A percentile compares a stretch with the other conserved stretches of the same genome.
Conservation (phyloP, 2,329 filamentous ascomycete genomes). For the Hirsutella rhossiliensis region DNA sequence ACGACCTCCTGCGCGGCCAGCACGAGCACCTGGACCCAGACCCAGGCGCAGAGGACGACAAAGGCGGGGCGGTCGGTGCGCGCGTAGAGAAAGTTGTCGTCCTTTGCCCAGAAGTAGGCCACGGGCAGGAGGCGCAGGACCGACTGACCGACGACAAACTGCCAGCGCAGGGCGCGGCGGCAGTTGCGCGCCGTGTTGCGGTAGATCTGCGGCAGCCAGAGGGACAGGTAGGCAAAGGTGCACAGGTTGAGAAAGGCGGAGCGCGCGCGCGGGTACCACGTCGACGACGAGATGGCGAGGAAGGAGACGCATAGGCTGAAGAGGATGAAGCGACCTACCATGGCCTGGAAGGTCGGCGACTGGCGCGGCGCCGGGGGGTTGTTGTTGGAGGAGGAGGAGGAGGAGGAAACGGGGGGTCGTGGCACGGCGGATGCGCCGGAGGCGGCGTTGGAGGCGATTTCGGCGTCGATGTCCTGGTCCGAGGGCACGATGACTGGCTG, state of each 20-base stretch:
- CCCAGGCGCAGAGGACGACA: slow-evolving; percentile 51
- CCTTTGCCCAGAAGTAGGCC: slow-evolving; percentile 70
- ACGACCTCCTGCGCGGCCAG: slow-evolving; percentile 75
- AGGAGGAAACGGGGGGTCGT: not conserved
- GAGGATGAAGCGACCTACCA: slow-evolving; percentile 46
- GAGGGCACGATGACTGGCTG: slow-evolving; percentile 46
- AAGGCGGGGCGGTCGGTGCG: slow-evolving; percentile 56
- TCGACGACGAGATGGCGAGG: slow-evolving; percentile 44
- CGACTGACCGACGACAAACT: slow-evolving; percentile 78
- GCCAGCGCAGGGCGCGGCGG: slow-evolving; percentile 81
- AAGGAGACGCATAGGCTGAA: slow-evolving; percentile 43
- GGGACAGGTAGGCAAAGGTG: slow-evolving; percentile 67
- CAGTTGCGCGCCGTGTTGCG: slow-evolving; percentile 87
- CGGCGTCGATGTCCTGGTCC: slow-evolving; percentile 51
- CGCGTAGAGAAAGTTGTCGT: slow-evolving; percentile 72
- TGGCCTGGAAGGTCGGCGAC: slow-evolving; percentile 35
- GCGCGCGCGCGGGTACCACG: slow-evolving; percentile 46
- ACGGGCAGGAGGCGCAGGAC: slow-evolving; percentile 67
- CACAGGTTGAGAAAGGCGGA: slow-evolving; percentile 50
- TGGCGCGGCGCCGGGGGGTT: slow-evolving; percentile 11
- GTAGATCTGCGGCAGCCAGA: slow-evolving; percentile 87
- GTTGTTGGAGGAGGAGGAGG: slow-evolving; percentile 7
- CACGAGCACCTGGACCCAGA: slow-evolving; percentile 75
- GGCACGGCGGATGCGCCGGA: slow-evolving; percentile 26
- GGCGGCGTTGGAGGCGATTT: slow-evolving; percentile 33